These are phyloP conservation scores for Fraxinus xanthoxyloides DNA, from an alignment of 305 asterid genomes.

Conservation along the genomic window DNA sequence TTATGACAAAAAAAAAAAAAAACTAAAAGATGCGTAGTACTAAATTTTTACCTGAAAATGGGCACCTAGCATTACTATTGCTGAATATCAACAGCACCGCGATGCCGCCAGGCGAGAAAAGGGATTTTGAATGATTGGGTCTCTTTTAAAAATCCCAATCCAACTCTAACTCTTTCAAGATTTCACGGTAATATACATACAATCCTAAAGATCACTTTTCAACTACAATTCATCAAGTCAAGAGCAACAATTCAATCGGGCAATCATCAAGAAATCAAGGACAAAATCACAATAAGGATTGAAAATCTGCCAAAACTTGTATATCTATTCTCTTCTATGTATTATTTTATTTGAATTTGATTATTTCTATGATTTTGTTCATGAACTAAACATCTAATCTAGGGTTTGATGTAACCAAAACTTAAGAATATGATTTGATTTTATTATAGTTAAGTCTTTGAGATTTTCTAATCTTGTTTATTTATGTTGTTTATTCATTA, in stretches of 20 bases:
- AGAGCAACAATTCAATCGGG: neutral
- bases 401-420: neutral
- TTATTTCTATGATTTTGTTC: too few species aligned
- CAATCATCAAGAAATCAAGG: neutral
- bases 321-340: neutral
- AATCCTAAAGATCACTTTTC: neutral
- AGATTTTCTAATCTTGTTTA: too few species aligned
- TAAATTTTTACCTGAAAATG: too few species aligned
- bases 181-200: neutral
- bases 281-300: neutral
- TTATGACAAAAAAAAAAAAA: too few species aligned
- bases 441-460: neutral
- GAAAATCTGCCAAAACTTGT: neutral
- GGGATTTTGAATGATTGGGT: neutral
- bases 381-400: neutral
- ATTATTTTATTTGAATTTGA: neutral
- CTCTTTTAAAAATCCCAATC: neutral
- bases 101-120: neutral
- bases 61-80: too few species aligned
- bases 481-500: too few species aligned
- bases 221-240: neutral
- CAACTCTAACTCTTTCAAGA: neutral
- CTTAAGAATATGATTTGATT: neutral
- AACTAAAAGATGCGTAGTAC: too few species aligned
- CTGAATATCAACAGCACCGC: neutral